A percentile compares a stretch with the other conserved stretches of the same genome.
These are phyloP conservation scores for Pseudopithomyces maydicus DNA, from an alignment of 2,329 filamentous ascomycete genomes.

Conservation along the genomic window DNA sequence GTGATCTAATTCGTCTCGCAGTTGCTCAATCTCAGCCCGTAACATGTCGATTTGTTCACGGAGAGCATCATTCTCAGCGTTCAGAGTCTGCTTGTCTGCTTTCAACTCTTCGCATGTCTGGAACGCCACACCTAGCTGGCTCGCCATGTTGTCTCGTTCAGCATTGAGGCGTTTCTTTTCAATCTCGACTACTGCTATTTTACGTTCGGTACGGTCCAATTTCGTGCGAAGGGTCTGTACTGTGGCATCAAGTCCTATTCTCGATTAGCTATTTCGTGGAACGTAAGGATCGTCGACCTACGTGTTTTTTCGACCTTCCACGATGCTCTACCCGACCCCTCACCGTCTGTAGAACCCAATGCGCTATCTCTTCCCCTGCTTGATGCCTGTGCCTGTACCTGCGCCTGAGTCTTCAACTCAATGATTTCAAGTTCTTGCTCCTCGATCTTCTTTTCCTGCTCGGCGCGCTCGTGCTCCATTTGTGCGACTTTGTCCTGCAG, in stretches of 20 bases:
- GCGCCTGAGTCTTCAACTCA: slow-evolving; percentile 54
- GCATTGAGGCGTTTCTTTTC: slow-evolving; percentile 65
- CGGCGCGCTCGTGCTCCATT: slow-evolving; percentile 61
- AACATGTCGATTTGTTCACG: slow-evolving; percentile 43
- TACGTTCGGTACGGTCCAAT: slow-evolving; percentile 66
- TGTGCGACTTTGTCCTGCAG: slow-evolving; percentile 63
- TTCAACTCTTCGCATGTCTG: slow-evolving; percentile 59
- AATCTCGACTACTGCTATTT: slow-evolving; percentile 66
- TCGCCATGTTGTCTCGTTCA: slow-evolving; percentile 69
- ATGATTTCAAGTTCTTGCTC: slow-evolving; percentile 59
- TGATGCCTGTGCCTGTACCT: slow-evolving; percentile 46
- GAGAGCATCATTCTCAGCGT: slow-evolving; percentile 42
- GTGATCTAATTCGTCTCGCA: slow-evolving; percentile 39
- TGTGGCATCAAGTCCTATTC: slow-evolving; percentile 62
- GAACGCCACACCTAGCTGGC: slow-evolving; percentile 66
- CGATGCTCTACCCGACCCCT: slow-evolving; percentile 45
- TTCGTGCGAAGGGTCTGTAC: slow-evolving; percentile 65
- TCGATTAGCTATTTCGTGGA: slow-evolving; percentile 16
- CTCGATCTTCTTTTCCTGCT: slow-evolving; percentile 55
- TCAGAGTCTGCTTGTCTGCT: slow-evolving; percentile 49
- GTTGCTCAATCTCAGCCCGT: slow-evolving; percentile 39
- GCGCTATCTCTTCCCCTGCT: slow-evolving; percentile 53
- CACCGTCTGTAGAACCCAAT: slow-evolving; percentile 54
- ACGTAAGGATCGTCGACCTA: slow-evolving; percentile 46
- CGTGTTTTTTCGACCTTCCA: slow-evolving; percentile 60